Evolutionary conservation across 2,329 filamentous ascomycete genomes (phyloP), one percentile per base, ranked within the genome.

Genomic region (Cladophialophora exuberans): DNA sequence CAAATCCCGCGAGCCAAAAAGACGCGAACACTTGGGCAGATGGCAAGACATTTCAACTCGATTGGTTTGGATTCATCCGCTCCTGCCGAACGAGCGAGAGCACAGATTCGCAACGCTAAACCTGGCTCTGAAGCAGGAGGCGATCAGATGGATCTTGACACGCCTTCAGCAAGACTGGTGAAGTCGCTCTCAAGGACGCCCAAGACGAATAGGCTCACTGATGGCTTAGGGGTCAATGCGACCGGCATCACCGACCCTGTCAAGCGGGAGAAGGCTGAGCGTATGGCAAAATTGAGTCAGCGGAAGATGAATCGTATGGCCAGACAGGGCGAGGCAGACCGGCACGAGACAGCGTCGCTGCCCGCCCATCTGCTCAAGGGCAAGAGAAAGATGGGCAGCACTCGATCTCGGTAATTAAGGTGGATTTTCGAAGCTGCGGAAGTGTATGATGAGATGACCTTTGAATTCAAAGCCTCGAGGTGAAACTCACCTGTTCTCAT

Each of bases 291-390:
- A 82, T 77, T 99, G 70, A 82, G 86, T 67, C 95, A 99, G 86
- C 91, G 93, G 82, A 93, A 91, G 84, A 97, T 95, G 91, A 99
- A 99, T 80, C 85, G 93, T 63, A 94, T 95, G 88, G 94, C 94
- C 39, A 86, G 92, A 73, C 90, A 95, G 81, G 94, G 94, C 80
- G 94, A 99, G 79, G 92, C 88, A 59, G 94, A 99, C 81, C 85
- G 95, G 71, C 93, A 97, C 76, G 85, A 85, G 59, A 86, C 86
- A 52, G 88, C 89, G 31, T 82, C 89, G 49, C 76, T 96, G 74
- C 84, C 86, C 60, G 99, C 96, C 79, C 94, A 97, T 78, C 80
- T 99, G 83, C 87, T 90, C 71, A 81, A 88, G 58, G 94, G 94
- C 67, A 99, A 97, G 82, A 88, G 94, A 72, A 87, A 89, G 61